A percentile compares a stretch with the other conserved stretches of the same genome.
phyloP scores from a whole-genome alignment of 345 rosid species.

The Turnera subulata region DNA sequence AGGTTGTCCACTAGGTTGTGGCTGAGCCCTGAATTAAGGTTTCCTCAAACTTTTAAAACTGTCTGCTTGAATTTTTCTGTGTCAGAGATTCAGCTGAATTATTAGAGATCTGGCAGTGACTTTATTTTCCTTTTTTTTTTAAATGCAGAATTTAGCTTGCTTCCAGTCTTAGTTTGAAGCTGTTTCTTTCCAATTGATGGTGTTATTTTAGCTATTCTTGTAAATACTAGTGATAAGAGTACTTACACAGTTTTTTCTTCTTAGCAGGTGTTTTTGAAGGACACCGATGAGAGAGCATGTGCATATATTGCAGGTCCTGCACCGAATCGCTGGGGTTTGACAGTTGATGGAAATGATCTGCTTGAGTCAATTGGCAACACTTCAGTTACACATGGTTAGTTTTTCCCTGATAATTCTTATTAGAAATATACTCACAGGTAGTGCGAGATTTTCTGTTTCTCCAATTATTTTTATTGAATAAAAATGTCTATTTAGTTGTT shows the following conservation, averaged over 20 bases:
- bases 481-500: too few relatives aligned
- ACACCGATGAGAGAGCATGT: slow-evolving; percentile 99
- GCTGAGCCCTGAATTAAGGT: too few relatives aligned
- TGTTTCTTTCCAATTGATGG: background rate
- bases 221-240: slow-evolving; percentile 8
- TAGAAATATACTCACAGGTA: too few relatives aligned
- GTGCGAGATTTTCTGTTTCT: too few relatives aligned
- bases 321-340: slow-evolving; percentile 98
- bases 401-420: too few relatives aligned
- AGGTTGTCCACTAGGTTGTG: too few relatives aligned
- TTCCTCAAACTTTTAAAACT: too few relatives aligned
- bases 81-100: too few relatives aligned
- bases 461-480: too few relatives aligned
- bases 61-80: too few relatives aligned
- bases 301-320: slow-evolving; percentile 99
- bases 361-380: slow-evolving; percentile 51
- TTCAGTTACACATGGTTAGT: slow-evolving; percentile 53
- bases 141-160: too few relatives aligned
- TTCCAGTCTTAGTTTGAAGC: background rate
- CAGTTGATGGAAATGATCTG: slow-evolving; percentile 79
- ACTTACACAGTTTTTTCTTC: slow-evolving; percentile 13
- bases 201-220: background rate
- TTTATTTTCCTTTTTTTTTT: too few relatives aligned
- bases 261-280: slow-evolving; percentile 86
- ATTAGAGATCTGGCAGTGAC: background rate